Base-by-base conservation (phyloP, 306 rosid genomes). In the Pyrus pyrifolia region DNA sequence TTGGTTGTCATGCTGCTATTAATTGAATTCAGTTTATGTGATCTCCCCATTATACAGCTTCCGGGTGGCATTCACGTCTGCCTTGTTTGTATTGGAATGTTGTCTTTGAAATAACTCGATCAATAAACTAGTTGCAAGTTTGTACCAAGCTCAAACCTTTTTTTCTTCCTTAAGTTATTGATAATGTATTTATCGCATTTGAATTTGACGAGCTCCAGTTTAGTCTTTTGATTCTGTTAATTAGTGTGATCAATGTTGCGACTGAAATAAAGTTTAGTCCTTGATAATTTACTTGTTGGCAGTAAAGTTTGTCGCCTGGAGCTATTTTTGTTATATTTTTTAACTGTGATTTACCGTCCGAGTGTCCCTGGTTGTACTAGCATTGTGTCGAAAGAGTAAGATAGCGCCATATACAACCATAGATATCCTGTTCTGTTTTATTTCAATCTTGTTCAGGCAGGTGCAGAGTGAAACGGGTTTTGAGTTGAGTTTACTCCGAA, bases 41-140 rank as follows among this genome's bases (percentile, higher is more conserved):
- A 72, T 75, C 60, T 81, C 57, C 72, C 61, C 73, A 11, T 42
- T 77, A 45, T 40, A 35, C 30, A 69, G 59, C 51, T 35, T 49
- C 17, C 68, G 10, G 27, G 61, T 66, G 49, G 22, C 68, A 21
- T 72, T 66, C 76, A 45, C 61, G 27, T 58, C 10, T 69, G 67
- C 81, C 57, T 62, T 66, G 68, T 77, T 83, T 72, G 86, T 81
- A 75, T 71, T 79, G 71, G 70, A 64, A 72, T 84, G 45, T 70
- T 55, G 73, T 77, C 74, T 77, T 82, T 71, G 72, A 67, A 79
- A 68, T 84, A 19, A 78, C 49, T 46, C 61, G 57, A 35, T 70
- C 66, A 86, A 89, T 89, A 82, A 87, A 82, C 38, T 71, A 57
- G 84, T 52, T 67, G 76, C 78, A 71, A 77, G 59, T 78, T 60